Evolutionary conservation across 345 rosid genomes (phyloP).

Genomic region (Citropsis articulata): DNA sequence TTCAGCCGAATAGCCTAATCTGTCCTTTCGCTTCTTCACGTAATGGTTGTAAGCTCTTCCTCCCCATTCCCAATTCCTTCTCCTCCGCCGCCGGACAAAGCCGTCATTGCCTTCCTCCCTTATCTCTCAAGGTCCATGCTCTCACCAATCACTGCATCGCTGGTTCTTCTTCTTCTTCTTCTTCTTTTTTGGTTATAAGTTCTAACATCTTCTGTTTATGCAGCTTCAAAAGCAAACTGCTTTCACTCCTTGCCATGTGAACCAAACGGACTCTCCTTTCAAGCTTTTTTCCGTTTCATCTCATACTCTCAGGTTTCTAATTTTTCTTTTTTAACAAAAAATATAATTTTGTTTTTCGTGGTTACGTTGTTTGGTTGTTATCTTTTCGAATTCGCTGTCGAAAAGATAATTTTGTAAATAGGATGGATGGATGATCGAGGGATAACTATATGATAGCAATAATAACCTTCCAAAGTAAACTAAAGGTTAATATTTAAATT

Average conservation of each 20-base stretch:
- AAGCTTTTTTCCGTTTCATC: constrained; percentile 35
- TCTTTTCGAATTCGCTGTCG: neutral
- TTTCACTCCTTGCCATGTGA: constrained; percentile 19
- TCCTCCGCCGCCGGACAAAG: constrained; percentile 16
- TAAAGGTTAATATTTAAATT: neutral
- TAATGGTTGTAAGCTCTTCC: constrained; percentile 9
- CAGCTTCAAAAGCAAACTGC: constrained; percentile 37
- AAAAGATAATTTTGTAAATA: neutral
- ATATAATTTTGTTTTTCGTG: neutral
- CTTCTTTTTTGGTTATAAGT: neutral
- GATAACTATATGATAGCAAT: neutral
- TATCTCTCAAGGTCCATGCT: constrained; percentile 40
- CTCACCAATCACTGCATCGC: neutral
- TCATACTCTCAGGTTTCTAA: constrained; percentile 40
- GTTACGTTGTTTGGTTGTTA: neutral
- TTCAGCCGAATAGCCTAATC: constrained; percentile 38
- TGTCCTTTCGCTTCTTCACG: constrained; percentile 55
- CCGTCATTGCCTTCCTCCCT: constrained; percentile 18
- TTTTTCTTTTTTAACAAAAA: neutral
- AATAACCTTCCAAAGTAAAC: neutral
- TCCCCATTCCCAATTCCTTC: neutral
- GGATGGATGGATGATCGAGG: neutral
- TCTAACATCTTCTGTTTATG: neutral
- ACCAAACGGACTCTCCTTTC: constrained; percentile 30
- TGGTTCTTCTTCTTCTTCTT: no score